Percentiles rank a stretch among this genome's conserved stretches.
These are phyloP conservation scores for Hymenoscyphus fructigenus DNA, from an alignment of 2,329 filamentous ascomycete genomes.

Conservation along the genomic window DNA sequence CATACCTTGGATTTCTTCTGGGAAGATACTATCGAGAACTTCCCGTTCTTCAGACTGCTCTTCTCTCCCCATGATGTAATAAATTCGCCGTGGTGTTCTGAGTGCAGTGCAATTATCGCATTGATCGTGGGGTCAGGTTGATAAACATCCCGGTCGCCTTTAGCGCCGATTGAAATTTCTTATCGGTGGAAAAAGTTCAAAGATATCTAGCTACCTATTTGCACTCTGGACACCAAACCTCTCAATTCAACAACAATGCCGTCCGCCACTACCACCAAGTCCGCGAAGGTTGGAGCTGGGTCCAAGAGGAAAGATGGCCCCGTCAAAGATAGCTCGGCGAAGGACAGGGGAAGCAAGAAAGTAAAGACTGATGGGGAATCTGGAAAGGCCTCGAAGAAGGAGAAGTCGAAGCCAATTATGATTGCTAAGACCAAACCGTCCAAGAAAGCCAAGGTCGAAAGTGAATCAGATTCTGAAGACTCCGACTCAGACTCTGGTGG, in stretches of 20 bases:
- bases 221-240: background rate
- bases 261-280: slow-evolving; percentile 43
- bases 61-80: slow-evolving; percentile 64
- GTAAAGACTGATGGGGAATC: slow-evolving; percentile 40
- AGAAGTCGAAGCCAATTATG: slow-evolving; percentile 13
- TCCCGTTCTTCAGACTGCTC: slow-evolving; percentile 96
- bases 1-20: slow-evolving; percentile 90
- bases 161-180: slow-evolving; percentile 25
- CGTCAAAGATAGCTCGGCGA: slow-evolving; percentile 42
- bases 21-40: slow-evolving; percentile 97
- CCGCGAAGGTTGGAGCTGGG: slow-evolving; percentile 57
- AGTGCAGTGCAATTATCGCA: background rate
- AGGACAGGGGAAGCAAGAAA: slow-evolving; percentile 51
- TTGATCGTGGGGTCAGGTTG: slow-evolving; percentile 15
- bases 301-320: slow-evolving; percentile 24
- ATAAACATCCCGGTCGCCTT: slow-evolving; percentile 16
- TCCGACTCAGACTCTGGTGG: slow-evolving; percentile 41
- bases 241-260: slow-evolving; percentile 30
- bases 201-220: background rate
- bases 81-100: background rate
- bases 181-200: slow-evolving; percentile 23
- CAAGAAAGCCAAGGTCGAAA: slow-evolving; percentile 37
- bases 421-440: slow-evolving; percentile 14
- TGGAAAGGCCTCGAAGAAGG: background rate
- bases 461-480: slow-evolving; percentile 41